phyloP scores from a whole-genome alignment of 257 asterid genomes.

The Paulownia fortunei region DNA sequence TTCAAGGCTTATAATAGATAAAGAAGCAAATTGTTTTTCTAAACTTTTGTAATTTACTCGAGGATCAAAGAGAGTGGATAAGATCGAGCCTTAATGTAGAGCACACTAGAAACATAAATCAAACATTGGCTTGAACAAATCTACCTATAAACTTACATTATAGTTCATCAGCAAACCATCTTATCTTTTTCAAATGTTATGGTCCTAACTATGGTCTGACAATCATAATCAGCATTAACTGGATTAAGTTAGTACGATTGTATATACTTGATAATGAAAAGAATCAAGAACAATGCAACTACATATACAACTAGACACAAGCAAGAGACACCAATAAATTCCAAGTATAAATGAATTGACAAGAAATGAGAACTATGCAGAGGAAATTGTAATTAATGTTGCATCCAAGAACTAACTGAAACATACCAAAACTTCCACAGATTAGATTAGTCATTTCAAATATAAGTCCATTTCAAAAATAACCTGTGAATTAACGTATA shows the following conservation, averaged over 20 bases:
- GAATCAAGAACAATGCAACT: neutral
- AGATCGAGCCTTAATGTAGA: neutral
- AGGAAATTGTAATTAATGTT: neutral
- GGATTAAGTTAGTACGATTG: neutral
- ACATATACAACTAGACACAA: neutral
- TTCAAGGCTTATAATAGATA: neutral
- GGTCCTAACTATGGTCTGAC: conserved; percentile 4
- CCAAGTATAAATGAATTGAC: neutral
- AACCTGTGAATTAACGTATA: neutral
- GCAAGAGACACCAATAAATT: no score
- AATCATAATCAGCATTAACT: neutral
- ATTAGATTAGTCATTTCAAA: neutral
- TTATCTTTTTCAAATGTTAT: neutral
- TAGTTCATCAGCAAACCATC: neutral
- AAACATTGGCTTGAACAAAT: neutral
- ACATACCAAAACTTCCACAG: neutral
- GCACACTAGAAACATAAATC: neutral
- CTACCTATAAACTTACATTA: neutral
- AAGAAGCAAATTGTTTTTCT: neutral
- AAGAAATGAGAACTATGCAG: neutral
- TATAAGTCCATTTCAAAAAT: neutral
- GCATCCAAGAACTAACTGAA: neutral
- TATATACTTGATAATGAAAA: neutral
- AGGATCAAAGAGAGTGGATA: neutral
- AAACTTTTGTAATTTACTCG: neutral